A percentile compares a stretch with the other conserved stretches of the same genome.
Conservation (phyloP, 2,329 filamentous ascomycete species). For the Ascochyta pisi region DNA sequence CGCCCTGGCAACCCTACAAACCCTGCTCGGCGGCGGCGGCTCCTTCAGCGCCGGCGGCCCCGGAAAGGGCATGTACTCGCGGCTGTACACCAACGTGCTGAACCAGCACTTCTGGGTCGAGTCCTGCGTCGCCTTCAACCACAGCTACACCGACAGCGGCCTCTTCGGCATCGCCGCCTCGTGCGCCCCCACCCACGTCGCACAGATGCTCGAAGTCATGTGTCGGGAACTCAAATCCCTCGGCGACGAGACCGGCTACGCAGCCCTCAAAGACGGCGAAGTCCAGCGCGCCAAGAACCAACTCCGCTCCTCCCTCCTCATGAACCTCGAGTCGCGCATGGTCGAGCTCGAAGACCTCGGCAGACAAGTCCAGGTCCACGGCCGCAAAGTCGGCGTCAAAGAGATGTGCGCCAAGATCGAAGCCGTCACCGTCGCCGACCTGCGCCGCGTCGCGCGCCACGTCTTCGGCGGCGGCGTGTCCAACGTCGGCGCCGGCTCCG, state of each 20-base stretch:
- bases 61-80: slow-evolving; percentile 98
- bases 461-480: slow-evolving; percentile 79
- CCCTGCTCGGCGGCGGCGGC: slow-evolving; percentile 91
- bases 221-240: slow-evolving; percentile 85
- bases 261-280: slow-evolving; percentile 74
- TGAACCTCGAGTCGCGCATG: slow-evolving; percentile 98
- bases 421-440: slow-evolving; percentile 76
- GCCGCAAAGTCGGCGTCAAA: slow-evolving; percentile 84
- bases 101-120: slow-evolving; percentile 99
- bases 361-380: slow-evolving; percentile 95
- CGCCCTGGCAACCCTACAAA: slow-evolving; percentile 92
- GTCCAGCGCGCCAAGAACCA: slow-evolving; percentile 97
- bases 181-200: slow-evolving; percentile 79
- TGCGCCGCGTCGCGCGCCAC: slow-evolving; percentile 78
- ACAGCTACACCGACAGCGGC: slow-evolving; percentile 94
- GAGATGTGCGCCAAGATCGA: slow-evolving; percentile 95
- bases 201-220: slow-evolving; percentile 91
- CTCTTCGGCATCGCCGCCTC: slow-evolving; percentile 92
- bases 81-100: slow-evolving; percentile 95
- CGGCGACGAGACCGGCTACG: slow-evolving; percentile 76
- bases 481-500: slow-evolving; percentile 79
- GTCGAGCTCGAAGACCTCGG: slow-evolving; percentile 96
- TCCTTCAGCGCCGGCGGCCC: slow-evolving; percentile 97
- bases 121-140: slow-evolving; percentile 94
- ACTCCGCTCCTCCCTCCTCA: slow-evolving; percentile 84